Base-by-base conservation (phyloP, 2,329 filamentous ascomycete species). In the Aspergillus hortae region DNA sequence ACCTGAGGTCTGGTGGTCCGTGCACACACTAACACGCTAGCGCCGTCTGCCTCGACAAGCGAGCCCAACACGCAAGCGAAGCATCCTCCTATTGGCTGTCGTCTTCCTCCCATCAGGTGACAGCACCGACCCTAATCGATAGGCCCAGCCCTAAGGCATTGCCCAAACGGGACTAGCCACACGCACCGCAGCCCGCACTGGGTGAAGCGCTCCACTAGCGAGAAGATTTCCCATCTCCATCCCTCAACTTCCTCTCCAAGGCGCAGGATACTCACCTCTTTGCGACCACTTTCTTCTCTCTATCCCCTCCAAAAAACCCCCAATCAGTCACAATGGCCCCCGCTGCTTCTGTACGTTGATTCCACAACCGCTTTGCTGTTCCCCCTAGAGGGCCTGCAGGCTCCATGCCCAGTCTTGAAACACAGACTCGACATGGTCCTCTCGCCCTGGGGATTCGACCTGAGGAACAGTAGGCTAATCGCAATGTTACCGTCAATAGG, bases 401-500 rank as follows among this genome's bases (percentile, higher is more conserved):
- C 56, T 54, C 59, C 60, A 59, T 61, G 57, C 63, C 61, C 44
- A 9, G 35, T 46, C 44, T 44, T 44, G 25, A 30, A 33, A 42
- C 4, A 42, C 19, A 42, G 40, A 42, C 40, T 23, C 17, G 14
- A 38, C 19, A 23, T 23, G 40, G 40, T 9, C 19, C 19, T 42
- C 11, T 2, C 17, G 14, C 21, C 23, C 32, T 46, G 57, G 64
- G 65, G 56, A 60, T 57, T 54, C 67, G 59, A 64, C 59, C 62
- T 60, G 44, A 65, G 69, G 72, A 88, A 84, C 92, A 97, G 92
- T 95, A 96, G 92, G 94, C 92, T 96, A 92, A 95, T 83, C 80
- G 77, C 67, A 65, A 65, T 77, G 77, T 76, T 73, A 77, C 69
- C 69, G 49, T 48, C 49, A 60, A 68, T 72, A 76, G 74, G 67